Evolutionary conservation across 306 rosid species (phyloP), one percentile per base, ranked within the genome.

Genomic region (Oxytropis ochrocephala): DNA sequence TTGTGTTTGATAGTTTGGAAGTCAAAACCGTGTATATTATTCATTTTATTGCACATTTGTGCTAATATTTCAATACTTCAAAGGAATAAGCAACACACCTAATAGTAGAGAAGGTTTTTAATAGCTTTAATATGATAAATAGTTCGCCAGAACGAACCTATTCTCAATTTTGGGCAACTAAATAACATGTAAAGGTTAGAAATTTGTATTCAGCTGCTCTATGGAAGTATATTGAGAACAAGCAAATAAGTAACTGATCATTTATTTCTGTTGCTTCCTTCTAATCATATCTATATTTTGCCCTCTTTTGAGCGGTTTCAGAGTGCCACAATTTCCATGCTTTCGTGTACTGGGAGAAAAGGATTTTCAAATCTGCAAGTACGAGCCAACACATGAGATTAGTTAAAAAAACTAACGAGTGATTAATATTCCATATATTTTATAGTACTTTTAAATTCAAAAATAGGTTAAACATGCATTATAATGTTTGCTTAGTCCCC

Each of bases 281-380:
- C 8, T 5, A 6, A 32, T 2, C 38, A 24, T 24, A 33, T 7
- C 38, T 33, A 33, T 33, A 5, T 33, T 38, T 8, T 8, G 1
- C 43, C 43, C 11, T 38, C 43, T 7, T 38, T 10, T 10, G 43
- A 14, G 85, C 78, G 4, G 75, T 83, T 85, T 89, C 90, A 0
- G 85, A 87, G 88, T 82, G 77, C 94, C 96, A 89, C 72, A 87
- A 77, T 60, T 82, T 80, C 87, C 88, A 89, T 50, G 96, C 96
- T 67, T 91, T 90, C 88, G 63, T 72, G 79, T 85, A 91, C 77
- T 91, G 97, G n/a, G 93, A 77, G 73, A 89, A 91, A 27, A 91
- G 81, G 6, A 89, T 94, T 75, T 18, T 86, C 78, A 91, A 53
- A 52, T 85, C 96, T 88, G 87, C 81, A 56, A n/a, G n/a, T n/a